These are phyloP conservation scores for Aureococcus anophagefferens DNA, from an alignment of 108 stramenopile genomes.

Conservation along the genomic window DNA sequence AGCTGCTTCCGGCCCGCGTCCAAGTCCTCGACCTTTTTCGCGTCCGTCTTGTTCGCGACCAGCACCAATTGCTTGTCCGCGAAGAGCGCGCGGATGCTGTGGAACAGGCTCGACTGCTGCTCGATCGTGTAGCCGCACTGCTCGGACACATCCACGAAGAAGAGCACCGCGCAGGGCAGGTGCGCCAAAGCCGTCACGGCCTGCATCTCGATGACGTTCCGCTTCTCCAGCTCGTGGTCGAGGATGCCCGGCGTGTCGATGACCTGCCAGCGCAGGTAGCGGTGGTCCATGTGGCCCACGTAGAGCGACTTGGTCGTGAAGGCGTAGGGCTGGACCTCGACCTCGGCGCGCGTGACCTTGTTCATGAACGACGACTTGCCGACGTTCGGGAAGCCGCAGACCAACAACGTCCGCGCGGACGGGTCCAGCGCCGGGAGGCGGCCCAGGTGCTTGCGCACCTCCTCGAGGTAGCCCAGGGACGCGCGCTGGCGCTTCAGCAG, in stretches of 20 bases:
- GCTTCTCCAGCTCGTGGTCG: constrained; percentile 89
- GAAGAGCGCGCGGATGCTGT: constrained; percentile 88
- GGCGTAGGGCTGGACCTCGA: constrained; percentile 98
- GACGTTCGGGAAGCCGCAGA: constrained; percentile 96
- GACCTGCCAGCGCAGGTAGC: constrained; percentile 96
- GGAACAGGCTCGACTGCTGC: constrained; percentile 73
- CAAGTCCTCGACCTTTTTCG: constrained; percentile 74
- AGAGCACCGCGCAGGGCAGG: constrained; percentile 90
- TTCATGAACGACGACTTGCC: constrained; percentile 98
- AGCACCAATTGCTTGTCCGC: constrained; percentile 94
- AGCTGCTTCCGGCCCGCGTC: constrained; percentile 56
- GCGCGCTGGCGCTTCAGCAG: constrained; percentile 93
- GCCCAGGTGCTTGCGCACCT: constrained; percentile 93
- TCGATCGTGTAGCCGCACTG: constrained; percentile 97
- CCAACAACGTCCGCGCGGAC: constrained; percentile 90
- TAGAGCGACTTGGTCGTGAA: constrained; percentile 98
- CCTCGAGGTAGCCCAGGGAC: constrained; percentile 86
- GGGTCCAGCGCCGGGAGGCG: constrained; percentile 96
- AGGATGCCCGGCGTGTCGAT: constrained; percentile 98
- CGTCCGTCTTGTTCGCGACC: constrained; percentile 94
- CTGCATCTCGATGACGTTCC: constrained; percentile 99
- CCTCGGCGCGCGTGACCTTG: constrained; percentile 97
- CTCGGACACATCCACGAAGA: constrained; percentile 94
- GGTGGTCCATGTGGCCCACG: constrained; percentile 97
- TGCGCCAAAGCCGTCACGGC: constrained; percentile 97